Evolutionary conservation across 352 stramenopile species (phyloP).

Genomic region (Halophytophthora batemanensis): DNA sequence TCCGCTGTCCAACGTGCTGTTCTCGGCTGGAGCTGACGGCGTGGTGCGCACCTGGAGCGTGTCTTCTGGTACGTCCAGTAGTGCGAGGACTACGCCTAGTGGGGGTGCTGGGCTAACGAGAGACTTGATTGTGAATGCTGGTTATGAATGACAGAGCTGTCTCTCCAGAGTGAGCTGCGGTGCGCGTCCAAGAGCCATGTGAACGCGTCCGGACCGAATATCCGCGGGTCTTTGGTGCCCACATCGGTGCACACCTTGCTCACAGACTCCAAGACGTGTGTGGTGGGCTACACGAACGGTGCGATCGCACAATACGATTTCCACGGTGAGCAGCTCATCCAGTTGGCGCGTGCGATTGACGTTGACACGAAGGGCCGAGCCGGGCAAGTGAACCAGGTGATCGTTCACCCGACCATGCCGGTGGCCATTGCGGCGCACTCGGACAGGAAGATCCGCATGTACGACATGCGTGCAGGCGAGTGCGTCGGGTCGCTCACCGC

Average conservation of each 20-base stretch:
- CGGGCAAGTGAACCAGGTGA: constrained; percentile 77
- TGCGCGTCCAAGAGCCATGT: constrained; percentile 53
- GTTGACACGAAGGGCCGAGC: constrained; percentile 57
- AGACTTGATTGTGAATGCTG: not conserved
- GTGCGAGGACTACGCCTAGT: not conserved
- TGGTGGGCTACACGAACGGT: constrained; percentile 76
- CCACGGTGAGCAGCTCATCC: constrained; percentile 71
- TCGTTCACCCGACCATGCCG: constrained; percentile 81
- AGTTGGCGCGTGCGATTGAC: constrained; percentile 65
- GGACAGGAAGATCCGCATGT: constrained; percentile 82
- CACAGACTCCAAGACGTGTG: constrained; percentile 76
- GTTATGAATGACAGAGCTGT: constrained; percentile 43
- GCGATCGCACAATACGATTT: constrained; percentile 72
- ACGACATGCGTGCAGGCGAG: constrained; percentile 83
- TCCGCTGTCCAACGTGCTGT: constrained; percentile 78
- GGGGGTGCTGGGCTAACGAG: constrained; percentile 3
- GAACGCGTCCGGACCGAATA: constrained; percentile 49
- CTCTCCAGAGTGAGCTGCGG: constrained; percentile 70
- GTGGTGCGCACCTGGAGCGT: constrained; percentile 79
- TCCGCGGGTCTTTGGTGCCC: constrained; percentile 53
- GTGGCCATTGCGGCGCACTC: constrained; percentile 78
- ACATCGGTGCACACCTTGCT: constrained; percentile 73
- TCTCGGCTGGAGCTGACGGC: constrained; percentile 75
- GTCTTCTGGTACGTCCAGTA: constrained; percentile 47
- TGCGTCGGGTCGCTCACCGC: constrained; percentile 74